These are phyloP conservation scores for Anisodus acutangulus DNA, from an alignment of 257 asterid genomes.

Conservation along the genomic window DNA sequence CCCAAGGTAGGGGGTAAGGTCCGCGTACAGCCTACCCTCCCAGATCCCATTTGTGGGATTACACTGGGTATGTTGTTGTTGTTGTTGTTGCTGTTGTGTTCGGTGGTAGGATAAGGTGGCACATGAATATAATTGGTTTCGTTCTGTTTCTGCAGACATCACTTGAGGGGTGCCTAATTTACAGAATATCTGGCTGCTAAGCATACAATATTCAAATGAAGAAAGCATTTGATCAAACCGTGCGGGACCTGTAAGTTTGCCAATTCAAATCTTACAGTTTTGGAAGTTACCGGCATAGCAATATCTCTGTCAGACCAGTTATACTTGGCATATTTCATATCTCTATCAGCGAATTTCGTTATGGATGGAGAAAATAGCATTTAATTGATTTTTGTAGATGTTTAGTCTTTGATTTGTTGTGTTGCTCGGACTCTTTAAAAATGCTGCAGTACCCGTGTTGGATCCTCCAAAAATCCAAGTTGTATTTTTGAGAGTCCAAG, in stretches of 20 bases:
- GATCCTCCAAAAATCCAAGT: accelerated
- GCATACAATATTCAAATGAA: slow-evolving; percentile 53
- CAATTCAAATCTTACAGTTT: slow-evolving; percentile 7
- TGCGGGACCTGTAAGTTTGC: slow-evolving; percentile 75
- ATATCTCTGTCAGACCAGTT: not conserved
- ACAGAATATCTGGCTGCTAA: not conserved
- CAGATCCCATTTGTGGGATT: too few species aligned
- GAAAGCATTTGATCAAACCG: slow-evolving; percentile 87
- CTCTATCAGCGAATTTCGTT: not conserved
- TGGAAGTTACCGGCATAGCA: too few species aligned
- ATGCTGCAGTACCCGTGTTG: not conserved
- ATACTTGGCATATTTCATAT: not conserved
- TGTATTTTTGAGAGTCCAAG: not conserved
- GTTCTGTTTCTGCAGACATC: slow-evolving; percentile 19
- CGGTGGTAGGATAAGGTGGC: not conserved
- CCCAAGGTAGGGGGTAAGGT: too few species aligned
- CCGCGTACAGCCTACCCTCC: too few species aligned
- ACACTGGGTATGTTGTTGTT: too few species aligned
- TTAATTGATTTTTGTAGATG: slow-evolving; percentile 15
- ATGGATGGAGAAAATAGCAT: not conserved
- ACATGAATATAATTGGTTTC: not conserved
- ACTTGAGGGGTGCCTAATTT: slow-evolving; percentile 20
- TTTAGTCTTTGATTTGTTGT: slow-evolving; percentile 28
- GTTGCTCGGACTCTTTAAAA: not conserved
- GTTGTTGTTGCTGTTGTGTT: too few species aligned